Conservation (phyloP, 2,329 filamentous ascomycete species). For the Curvularia sp. region DNA sequence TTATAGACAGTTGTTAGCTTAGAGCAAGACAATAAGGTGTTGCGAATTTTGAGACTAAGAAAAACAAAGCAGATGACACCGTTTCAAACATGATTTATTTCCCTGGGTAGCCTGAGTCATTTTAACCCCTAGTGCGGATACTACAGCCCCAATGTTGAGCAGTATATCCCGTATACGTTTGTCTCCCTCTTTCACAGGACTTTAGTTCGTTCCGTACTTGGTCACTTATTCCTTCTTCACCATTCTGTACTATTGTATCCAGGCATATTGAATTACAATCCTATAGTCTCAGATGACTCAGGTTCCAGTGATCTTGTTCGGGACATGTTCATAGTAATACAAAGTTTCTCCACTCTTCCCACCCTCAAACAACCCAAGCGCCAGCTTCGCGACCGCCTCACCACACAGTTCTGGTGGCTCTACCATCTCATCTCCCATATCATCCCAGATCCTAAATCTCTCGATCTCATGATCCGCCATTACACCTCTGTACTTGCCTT, state of each 20-base stretch:
- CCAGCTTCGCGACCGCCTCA: slow-evolving; percentile 32
- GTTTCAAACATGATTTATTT: too few relatives aligned
- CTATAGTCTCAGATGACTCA: neutral
- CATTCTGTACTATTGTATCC: neutral
- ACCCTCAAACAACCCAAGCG: slow-evolving; percentile 31
- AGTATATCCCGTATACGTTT: neutral
- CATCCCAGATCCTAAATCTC: slow-evolving; percentile 32
- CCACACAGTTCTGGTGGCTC: slow-evolving; percentile 36
- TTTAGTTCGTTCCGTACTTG: neutral
- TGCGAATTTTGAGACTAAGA: too few relatives aligned
- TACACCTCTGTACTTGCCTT: slow-evolving; percentile 28
- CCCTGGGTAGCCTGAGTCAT: neutral
- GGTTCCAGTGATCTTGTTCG: slow-evolving; percentile 25
- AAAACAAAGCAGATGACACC: too few relatives aligned
- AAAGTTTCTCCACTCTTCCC: slow-evolving; percentile 32
- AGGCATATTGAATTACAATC: neutral
- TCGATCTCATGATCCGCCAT: slow-evolving; percentile 42
- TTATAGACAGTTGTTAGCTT: too few relatives aligned
- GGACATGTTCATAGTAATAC: slow-evolving; percentile 39
- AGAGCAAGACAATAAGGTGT: too few relatives aligned
- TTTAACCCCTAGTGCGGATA: neutral
- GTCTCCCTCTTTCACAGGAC: neutral
- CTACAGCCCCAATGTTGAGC: neutral
- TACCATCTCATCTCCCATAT: slow-evolving; percentile 34
- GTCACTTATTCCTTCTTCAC: neutral